These are phyloP conservation scores for Fomitopsis pinicola DNA, from an alignment of 1,284 basidiomycete genomes.

Conservation along the genomic window DNA sequence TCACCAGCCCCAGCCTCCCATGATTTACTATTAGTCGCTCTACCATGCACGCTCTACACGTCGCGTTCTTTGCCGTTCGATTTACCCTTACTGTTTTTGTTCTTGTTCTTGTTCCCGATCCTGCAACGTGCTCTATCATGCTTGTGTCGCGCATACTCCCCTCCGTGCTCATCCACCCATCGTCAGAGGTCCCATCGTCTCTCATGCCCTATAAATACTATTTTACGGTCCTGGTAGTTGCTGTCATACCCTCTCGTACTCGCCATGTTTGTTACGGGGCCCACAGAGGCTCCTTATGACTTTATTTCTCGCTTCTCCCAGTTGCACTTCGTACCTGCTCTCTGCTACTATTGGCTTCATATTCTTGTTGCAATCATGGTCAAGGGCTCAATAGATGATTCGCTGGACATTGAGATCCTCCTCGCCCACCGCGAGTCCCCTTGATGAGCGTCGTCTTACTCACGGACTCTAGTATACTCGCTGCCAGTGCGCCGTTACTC, in stretches of 20 bases:
- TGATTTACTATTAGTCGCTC: constrained; percentile 50
- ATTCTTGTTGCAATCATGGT: background rate
- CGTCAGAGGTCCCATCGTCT: background rate
- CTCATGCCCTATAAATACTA: background rate
- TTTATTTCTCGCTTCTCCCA: background rate
- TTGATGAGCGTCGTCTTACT: too few relatives aligned
- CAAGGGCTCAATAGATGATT: background rate
- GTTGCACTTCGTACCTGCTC: background rate
- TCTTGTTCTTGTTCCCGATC: constrained; percentile 10
- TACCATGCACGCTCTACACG: constrained; percentile 7
- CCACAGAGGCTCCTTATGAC: background rate
- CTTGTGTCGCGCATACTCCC: constrained; percentile 13
- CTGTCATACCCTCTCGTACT: constrained; percentile 7
- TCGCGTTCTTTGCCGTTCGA: constrained; percentile 3
- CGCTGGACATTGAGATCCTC: background rate
- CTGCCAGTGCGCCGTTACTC: too few relatives aligned
- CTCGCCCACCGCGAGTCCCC: too few relatives aligned
- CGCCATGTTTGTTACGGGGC: constrained; percentile 5
- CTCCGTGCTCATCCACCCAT: constrained; percentile 1
- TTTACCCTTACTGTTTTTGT: background rate
- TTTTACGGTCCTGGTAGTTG: constrained; percentile 2
- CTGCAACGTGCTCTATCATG: constrained; percentile 26
- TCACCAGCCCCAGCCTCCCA: constrained; percentile 40
- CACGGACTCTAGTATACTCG: too few relatives aligned
- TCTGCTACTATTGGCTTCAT: background rate